These are phyloP conservation scores for Fraxinus angustifolia DNA, from an alignment of 305 asterid genomes.

Conservation along the genomic window DNA sequence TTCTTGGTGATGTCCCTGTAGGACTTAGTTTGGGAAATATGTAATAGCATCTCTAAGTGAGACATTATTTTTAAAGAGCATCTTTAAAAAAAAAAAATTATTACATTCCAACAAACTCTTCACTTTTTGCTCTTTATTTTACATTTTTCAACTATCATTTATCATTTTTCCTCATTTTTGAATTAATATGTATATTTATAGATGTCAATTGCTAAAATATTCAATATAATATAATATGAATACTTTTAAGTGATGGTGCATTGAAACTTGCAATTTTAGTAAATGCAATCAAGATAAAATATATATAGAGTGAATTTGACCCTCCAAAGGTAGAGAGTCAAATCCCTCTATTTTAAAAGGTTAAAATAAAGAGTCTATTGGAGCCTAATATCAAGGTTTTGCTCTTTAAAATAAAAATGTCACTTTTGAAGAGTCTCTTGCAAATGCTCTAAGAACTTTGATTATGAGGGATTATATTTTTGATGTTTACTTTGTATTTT, in stretches of 20 bases:
- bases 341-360: not conserved
- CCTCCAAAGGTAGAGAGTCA: not conserved
- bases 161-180: not conserved
- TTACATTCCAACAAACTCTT: not conserved
- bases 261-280: not conserved
- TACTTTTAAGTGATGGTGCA: not conserved
- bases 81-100: not conserved
- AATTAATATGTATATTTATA: not conserved
- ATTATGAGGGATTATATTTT: not conserved
- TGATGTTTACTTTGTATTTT: not conserved
- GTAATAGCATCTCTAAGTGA: not conserved
- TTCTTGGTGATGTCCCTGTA: not conserved
- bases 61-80: not conserved
- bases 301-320: not conserved
- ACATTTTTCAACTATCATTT: not conserved
- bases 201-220: not conserved
- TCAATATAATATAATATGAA: not conserved
- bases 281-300: not conserved
- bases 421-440: not conserved
- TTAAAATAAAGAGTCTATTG: not conserved
- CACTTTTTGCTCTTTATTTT: not conserved
- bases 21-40: not conserved
- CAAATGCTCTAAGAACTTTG: not conserved
- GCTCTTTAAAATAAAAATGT: not conserved
- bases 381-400: not conserved